These are phyloP conservation scores for Phaseolus coccineus DNA, from an alignment of 331 rosid species.

Conservation along the genomic window DNA sequence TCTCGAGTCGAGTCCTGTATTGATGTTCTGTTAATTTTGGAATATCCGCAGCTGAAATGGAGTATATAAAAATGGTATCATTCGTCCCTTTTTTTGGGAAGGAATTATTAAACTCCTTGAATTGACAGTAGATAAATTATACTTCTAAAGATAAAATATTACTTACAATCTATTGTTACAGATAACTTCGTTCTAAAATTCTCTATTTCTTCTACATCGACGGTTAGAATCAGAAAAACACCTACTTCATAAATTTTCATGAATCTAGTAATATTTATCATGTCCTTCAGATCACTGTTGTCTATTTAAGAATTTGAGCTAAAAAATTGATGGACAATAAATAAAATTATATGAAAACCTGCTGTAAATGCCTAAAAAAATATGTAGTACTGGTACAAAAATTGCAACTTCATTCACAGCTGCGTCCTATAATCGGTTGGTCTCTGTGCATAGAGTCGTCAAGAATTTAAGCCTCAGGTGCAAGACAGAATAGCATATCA, in stretches of 20 bases:
- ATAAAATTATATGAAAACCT: not conserved
- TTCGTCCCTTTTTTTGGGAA: not conserved
- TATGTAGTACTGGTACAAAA: not conserved
- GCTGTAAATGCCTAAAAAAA: too few relatives aligned
- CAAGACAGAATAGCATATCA: not conserved
- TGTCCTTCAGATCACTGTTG: not conserved
- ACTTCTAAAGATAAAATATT: not conserved
- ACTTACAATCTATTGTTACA: too few relatives aligned
- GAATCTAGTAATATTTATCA: not conserved
- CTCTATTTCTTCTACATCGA: too few relatives aligned
- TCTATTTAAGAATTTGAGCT: not conserved
- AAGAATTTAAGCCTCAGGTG: not conserved
- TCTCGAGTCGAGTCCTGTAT: too few relatives aligned
- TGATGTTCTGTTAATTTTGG: too few relatives aligned
- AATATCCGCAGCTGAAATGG: too few relatives aligned
- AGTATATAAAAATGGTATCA: too few relatives aligned
- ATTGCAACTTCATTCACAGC: slow-evolving; percentile 18
- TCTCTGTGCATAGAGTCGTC: not conserved
- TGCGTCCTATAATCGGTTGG: not conserved
- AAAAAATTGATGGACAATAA: not conserved
- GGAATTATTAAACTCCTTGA: not conserved
- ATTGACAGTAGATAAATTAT: not conserved
- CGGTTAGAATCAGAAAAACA: not conserved
- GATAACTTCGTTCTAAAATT: too few relatives aligned
- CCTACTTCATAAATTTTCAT: not conserved